These are phyloP conservation scores for Symbiodinium natans DNA, from an alignment of 73 alveolate species.

Conservation along the genomic window DNA sequence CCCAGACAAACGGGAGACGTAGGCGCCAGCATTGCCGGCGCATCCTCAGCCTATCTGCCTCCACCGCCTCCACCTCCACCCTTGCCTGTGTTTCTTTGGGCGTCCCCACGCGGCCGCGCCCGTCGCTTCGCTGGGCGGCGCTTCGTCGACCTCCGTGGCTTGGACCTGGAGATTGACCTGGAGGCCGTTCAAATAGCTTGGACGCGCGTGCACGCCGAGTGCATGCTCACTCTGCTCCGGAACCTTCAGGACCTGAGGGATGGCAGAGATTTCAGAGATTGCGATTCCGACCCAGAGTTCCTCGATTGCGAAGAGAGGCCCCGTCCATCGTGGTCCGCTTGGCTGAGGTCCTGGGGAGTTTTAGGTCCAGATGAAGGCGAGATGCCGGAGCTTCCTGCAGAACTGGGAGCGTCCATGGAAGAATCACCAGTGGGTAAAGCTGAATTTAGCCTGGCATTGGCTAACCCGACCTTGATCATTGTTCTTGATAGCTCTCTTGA, in stretches of 20 bases:
- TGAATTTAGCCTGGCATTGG: background rate
- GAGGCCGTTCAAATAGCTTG: background rate
- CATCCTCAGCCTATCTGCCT: background rate
- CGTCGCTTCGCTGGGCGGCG: slow-evolving; percentile 33
- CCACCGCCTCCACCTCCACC: background rate
- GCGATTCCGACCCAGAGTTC: background rate
- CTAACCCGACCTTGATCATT: background rate
- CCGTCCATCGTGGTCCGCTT: background rate
- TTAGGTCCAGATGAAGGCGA: background rate
- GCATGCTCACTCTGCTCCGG: background rate
- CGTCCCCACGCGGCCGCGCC: slow-evolving; percentile 30
- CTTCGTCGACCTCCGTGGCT: slow-evolving; percentile 38
- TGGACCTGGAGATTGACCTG: slow-evolving; percentile 25
- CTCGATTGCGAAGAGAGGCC: slow-evolving; percentile 15
- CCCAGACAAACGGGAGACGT: background rate
- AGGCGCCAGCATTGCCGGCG: background rate
- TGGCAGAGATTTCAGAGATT: background rate
- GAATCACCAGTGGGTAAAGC: background rate
- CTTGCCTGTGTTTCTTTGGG: background rate
- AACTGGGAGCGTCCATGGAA: background rate
- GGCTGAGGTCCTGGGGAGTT: background rate
- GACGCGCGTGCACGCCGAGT: background rate
- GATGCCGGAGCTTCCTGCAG: background rate
- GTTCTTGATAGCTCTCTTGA: background rate
- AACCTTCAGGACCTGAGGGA: background rate